Percentiles rank a stretch among this genome's conserved stretches.
Conservation (phyloP, 345 rosid genomes). For the Eucalyptus brandiana region DNA sequence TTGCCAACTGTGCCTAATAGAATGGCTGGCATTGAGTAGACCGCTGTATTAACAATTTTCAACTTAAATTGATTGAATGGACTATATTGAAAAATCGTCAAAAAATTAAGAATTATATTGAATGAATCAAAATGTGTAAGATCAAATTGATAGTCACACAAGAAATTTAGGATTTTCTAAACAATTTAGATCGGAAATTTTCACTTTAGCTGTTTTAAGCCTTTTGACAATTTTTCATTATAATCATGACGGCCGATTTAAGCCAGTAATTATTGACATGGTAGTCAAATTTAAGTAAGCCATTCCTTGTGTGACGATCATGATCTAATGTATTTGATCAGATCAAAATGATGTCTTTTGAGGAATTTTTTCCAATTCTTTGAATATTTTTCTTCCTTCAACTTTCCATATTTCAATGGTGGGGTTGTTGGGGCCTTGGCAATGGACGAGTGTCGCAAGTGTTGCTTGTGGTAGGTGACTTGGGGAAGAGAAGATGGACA, state of each 20-base stretch:
- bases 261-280: background rate
- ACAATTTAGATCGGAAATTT: background rate
- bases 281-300: background rate
- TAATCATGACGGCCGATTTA: background rate
- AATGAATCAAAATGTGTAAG: background rate
- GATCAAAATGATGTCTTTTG: background rate
- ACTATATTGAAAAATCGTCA: background rate
- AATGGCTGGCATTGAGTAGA: rapidly evolving
- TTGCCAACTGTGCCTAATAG: rapidly evolving
- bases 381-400: background rate
- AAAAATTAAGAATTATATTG: background rate
- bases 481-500: background rate
- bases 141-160: background rate
- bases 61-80: background rate
- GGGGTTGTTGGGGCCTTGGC: background rate
- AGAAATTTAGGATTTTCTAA: background rate
- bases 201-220: rapidly evolving
- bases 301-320: too few relatives aligned
- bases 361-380: background rate
- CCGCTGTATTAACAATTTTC: rapidly evolving
- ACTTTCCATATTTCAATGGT: background rate
- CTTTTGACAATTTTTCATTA: background rate
- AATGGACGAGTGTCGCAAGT: background rate
- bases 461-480: background rate
- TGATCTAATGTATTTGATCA: background rate